Evolutionary conservation across 1,284 basidiomycete genomes (phyloP), one percentile per base, ranked within the genome.

Genomic region (Cryptococcus sp.): DNA sequence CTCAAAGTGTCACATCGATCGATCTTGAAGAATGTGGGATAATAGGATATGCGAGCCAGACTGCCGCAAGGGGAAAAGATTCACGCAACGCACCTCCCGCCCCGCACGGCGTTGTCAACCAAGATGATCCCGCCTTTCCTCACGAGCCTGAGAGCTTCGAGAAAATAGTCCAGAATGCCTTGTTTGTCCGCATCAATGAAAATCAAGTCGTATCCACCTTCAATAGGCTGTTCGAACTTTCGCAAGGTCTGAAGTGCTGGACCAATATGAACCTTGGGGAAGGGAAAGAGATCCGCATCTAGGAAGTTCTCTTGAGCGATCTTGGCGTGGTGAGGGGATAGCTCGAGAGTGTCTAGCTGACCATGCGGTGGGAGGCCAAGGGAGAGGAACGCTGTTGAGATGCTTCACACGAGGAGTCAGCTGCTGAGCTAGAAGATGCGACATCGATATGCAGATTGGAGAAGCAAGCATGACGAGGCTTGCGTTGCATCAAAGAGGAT

Each of bases 101-200:
- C 52, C 37, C 70, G 54, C 5, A 76, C 59, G 8, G 70, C 72
- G 58, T 76, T 75, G 52, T 77, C 72, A 29, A 75, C 61, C 5
- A 77, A 41, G 7, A 75, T 58, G 23, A 75, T 48, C 1, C 73
- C 74, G 0, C 75, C 75, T 41, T 67, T 69, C 48, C 68, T 57
- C 8, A 64, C 59, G 20, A 76, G 49, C 50, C 72, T 58, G 23
- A 77, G 54, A 16, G 57, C 55, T 34, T 77, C 69, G 6, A 59
- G 19, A 54, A 74, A 73, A 59, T 76, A 74, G 46, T 68, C 69
- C 47, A 61, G 53, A 20, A 68, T 67, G 37, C 60, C 52, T 46
- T 65, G 66, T 52, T 76, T 76, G 45, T 75, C 68, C 22, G 73
- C 75, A 63, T 77, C 74, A 34, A 77, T 70, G 47, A 75, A 77